phyloP scores from a whole-genome alignment of 176 grass and related monocot genomes.

The Phoenix roebelenii region DNA sequence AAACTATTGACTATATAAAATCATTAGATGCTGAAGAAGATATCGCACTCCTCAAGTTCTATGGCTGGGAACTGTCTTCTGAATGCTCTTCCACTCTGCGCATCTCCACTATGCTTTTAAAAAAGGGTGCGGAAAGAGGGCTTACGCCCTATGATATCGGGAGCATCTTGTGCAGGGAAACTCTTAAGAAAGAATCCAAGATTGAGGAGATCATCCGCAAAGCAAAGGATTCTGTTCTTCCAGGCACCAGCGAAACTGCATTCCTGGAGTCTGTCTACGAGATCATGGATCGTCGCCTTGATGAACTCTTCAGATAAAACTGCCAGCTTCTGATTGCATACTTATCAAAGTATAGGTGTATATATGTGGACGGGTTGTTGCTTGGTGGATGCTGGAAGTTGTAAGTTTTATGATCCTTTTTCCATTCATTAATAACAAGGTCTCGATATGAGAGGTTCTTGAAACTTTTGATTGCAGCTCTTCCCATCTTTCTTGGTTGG shows the following conservation, averaged over 20 bases:
- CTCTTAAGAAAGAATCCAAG: conserved; percentile 1
- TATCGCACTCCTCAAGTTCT: background rate
- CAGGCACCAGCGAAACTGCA: background rate
- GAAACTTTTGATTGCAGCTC: too few species aligned
- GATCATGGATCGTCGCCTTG: conserved; percentile 8
- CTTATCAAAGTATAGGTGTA: too few species aligned
- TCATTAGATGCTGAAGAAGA: conserved; percentile 14
- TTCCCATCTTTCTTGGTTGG: too few species aligned
- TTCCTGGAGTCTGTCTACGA: conserved; percentile 7
- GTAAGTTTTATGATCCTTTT: too few species aligned
- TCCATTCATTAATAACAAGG: too few species aligned
- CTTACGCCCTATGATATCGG: conserved; percentile 11
- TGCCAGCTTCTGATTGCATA: too few species aligned
- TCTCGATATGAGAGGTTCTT: too few species aligned
- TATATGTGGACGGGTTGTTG: too few species aligned
- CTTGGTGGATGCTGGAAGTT: too few species aligned
- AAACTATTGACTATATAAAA: conserved; percentile 5
- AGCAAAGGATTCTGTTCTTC: conserved; percentile 2
- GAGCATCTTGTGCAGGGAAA: conserved; percentile 14
- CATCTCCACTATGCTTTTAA: conserved; percentile 15
- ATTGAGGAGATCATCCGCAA: conserved; percentile 12
- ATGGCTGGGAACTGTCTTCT: conserved; percentile 1
- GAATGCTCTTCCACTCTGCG: conserved; percentile 10
- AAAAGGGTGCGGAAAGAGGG: conserved; percentile 3
- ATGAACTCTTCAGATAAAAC: background rate